phyloP scores from a whole-genome alignment of 192 early-diverging fungal species.

The Gryganskiella cystojenkinii region DNA sequence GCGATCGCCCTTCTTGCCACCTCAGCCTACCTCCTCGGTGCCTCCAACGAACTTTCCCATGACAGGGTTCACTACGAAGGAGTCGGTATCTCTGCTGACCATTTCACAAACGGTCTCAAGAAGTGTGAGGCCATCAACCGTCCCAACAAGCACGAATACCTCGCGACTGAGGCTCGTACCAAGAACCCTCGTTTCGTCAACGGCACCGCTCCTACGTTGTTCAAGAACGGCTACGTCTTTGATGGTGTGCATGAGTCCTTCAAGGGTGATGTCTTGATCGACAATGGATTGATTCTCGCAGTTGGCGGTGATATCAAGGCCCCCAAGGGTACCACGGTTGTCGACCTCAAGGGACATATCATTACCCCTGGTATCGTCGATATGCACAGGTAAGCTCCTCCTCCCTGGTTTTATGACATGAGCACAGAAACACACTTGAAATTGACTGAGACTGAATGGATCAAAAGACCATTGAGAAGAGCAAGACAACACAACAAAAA shows the following conservation, averaged over 20 bases:
- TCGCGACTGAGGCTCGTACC: slow-evolving; percentile 20
- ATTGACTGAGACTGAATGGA: no score
- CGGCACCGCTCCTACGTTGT: slow-evolving; percentile 53
- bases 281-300: slow-evolving; percentile 64
- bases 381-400: slow-evolving; percentile 64
- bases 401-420: no score
- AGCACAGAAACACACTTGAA: no score
- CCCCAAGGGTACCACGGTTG: slow-evolving; percentile 47
- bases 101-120: slow-evolving; percentile 29
- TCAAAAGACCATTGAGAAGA: no score
- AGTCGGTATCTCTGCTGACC: slow-evolving; percentile 37
- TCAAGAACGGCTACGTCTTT: slow-evolving; percentile 69
- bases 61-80: slow-evolving; percentile 38
- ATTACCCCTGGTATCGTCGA: slow-evolving; percentile 87
- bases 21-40: slow-evolving; percentile 33
- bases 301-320: slow-evolving; percentile 55
- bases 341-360: slow-evolving; percentile 73
- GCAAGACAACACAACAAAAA: no score
- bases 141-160: slow-evolving; percentile 29
- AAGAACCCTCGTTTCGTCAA: slow-evolving; percentile 59
- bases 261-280: slow-evolving; percentile 64
- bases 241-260: slow-evolving; percentile 58
- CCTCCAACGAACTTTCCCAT: slow-evolving; percentile 44
- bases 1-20: slow-evolving; percentile 40
- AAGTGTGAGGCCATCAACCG: slow-evolving; percentile 49